Evolutionary conservation across 2,329 filamentous ascomycete genomes (phyloP), one percentile per base, ranked within the genome.

Genomic region (Arthroderma uncinatum): DNA sequence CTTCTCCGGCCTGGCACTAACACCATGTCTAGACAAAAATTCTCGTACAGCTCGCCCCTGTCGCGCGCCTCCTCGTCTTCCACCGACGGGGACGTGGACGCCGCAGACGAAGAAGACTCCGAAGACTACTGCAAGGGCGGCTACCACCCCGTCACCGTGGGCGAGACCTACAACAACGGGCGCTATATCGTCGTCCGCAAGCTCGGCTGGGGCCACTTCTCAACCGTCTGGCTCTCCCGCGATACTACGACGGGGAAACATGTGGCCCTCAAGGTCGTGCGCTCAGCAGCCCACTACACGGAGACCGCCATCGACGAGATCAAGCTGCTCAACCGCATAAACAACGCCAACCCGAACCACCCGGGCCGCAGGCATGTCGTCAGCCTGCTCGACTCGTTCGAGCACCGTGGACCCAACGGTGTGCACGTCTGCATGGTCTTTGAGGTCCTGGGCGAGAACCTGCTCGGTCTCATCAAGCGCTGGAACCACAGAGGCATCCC

Each of bases 51-150:
- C 59, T 73, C 74, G 58, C 72, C 71, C 57, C 68, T 73, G 58
- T 65, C 76, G 78, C 80, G 85, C 65, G 92, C 89, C 61, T 86
- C 86, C 55, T 82, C 84, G 57, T 87, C 87, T 50, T 84, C 83
- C 65, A 90, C 92, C 74, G 91, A 95, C 71, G 80, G 82, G 65
- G 83, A 86, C 72, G 91, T 96, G 67, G 91, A 93, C 70, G 95
- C 92, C 39, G 92, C 91, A 68, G 93, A 97, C 71, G 93, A 98
- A 76, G 93, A 98, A 75, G 93, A 98, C 74, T 95, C 89, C 52
- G 92, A 97, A 74, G 93, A 98, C 74, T 98, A 98, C 78, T 96
- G 92, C 82, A 97, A 97, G 76, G 93, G 93, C 67, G 93, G 93
- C 60, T 98, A 97, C 73, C 93, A 98, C 70, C 93, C 93, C 2